phyloP scores from a whole-genome alignment of 768 basidiomycete species.

The Phanerochaete carnosa region DNA sequence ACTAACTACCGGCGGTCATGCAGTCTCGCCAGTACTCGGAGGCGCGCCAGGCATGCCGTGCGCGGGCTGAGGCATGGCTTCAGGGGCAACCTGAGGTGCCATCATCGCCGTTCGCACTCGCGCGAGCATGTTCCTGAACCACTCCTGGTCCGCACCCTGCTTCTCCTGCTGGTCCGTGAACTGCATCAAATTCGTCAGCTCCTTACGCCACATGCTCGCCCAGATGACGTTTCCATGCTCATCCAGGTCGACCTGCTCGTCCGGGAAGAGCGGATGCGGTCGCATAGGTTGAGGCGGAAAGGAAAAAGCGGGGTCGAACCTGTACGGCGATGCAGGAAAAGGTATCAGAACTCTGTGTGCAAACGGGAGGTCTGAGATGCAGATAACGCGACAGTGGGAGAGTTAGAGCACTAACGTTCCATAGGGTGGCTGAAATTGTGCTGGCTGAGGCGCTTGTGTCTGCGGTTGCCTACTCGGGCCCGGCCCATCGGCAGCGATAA shows the following conservation, averaged over 20 bases:
- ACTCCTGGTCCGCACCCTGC: constrained; percentile 74
- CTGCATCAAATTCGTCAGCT: constrained; percentile 70
- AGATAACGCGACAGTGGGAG: background rate
- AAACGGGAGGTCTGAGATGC: background rate
- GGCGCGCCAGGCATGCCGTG: constrained; percentile 21
- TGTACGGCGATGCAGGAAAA: constrained; percentile 22
- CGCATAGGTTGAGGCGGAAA: constrained; percentile 53
- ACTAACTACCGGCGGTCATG: background rate
- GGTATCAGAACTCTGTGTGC: background rate
- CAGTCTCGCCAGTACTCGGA: constrained; percentile 19
- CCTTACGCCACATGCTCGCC: constrained; percentile 78
- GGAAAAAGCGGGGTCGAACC: constrained; percentile 71
- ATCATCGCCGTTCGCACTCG: constrained; percentile 74
- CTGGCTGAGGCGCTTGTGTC: constrained; percentile 16
- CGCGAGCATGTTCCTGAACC: constrained; percentile 84
- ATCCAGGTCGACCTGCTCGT: constrained; percentile 64
- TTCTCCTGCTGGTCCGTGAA: constrained; percentile 83
- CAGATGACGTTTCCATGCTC: constrained; percentile 80
- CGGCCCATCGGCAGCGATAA: constrained; percentile 58
- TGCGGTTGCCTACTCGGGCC: constrained; percentile 52
- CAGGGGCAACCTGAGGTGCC: constrained; percentile 32
- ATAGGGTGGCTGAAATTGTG: constrained; percentile 59
- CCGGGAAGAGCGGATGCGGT: constrained; percentile 62
- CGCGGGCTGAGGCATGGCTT: constrained; percentile 18
- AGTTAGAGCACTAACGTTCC: constrained; percentile 41